These are phyloP conservation scores for Fusarium kyushuense DNA, from an alignment of 2,329 filamentous ascomycete genomes.

Conservation along the genomic window DNA sequence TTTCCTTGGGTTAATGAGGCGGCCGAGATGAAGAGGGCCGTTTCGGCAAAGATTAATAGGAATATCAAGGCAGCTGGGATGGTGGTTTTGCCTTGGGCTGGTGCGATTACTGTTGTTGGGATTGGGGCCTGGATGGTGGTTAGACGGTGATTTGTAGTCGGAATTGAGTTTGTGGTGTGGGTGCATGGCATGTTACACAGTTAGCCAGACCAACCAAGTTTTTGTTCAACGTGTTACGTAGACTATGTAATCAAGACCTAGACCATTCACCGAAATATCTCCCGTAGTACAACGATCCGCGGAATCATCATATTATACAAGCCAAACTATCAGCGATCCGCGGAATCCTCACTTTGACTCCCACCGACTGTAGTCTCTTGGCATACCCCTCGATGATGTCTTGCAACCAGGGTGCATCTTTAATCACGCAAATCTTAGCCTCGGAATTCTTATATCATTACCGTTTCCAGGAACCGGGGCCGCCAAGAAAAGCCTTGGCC, in stretches of 20 bases:
- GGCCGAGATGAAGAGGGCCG: slow-evolving; percentile 29
- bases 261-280: no score
- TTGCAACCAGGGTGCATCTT: slow-evolving; percentile 1
- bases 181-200: not conserved
- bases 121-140: slow-evolving; percentile 22
- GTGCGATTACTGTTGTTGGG: slow-evolving; percentile 19
- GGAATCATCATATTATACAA: not conserved
- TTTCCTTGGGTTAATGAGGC: slow-evolving; percentile 53
- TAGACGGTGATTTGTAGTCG: slow-evolving; percentile 1
- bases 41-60: slow-evolving; percentile 21
- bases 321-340: no score
- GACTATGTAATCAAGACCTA: no score
- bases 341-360: not conserved
- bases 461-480: not conserved
- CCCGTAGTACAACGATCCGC: not conserved
- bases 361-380: not conserved
- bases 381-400: slow-evolving; percentile 21
- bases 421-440: slow-evolving; percentile 12
- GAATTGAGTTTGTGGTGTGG: not conserved
- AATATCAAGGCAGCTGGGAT: slow-evolving; percentile 11
- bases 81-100: slow-evolving; percentile 38
- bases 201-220: not conserved
- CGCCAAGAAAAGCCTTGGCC: not conserved
- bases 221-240: not conserved
- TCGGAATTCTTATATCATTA: not conserved